These are phyloP conservation scores for Aspergillus neotritici DNA, from an alignment of 2,329 filamentous ascomycete species.

Conservation along the genomic window DNA sequence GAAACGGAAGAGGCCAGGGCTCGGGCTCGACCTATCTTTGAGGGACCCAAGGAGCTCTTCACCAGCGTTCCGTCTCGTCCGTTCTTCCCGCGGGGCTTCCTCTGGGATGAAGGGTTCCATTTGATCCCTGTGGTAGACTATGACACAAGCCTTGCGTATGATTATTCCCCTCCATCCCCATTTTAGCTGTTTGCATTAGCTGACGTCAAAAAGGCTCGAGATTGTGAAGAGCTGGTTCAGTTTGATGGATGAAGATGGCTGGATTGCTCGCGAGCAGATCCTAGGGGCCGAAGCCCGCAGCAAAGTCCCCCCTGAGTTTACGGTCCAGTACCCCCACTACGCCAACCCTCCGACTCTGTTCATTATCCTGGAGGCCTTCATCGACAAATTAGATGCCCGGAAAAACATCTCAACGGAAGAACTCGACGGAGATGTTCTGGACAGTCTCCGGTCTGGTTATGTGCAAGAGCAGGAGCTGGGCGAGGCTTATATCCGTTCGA, in stretches of 20 bases:
- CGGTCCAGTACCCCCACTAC: slow-evolving; percentile 93
- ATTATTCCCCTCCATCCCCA: slow-evolving; percentile 1
- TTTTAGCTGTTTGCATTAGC: slow-evolving; percentile 1
- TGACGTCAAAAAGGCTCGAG: slow-evolving; percentile 50
- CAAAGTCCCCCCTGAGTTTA: slow-evolving; percentile 91
- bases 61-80: slow-evolving; percentile 86
- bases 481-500: slow-evolving; percentile 63
- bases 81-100: slow-evolving; percentile 93
- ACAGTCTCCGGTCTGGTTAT: slow-evolving; percentile 57
- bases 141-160: slow-evolving; percentile 76
- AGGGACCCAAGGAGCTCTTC: slow-evolving; percentile 83
- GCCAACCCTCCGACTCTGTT: slow-evolving; percentile 95
- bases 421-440: slow-evolving; percentile 25
- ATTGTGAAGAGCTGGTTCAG: slow-evolving; percentile 95
- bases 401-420: slow-evolving; percentile 23
- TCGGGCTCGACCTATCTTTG: slow-evolving; percentile 61
- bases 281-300: slow-evolving; percentile 84
- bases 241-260: slow-evolving; percentile 92
- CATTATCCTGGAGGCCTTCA: slow-evolving; percentile 76
- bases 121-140: slow-evolving; percentile 86
- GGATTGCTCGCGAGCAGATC: slow-evolving; percentile 96
- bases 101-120: slow-evolving; percentile 98
- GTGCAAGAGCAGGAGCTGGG: slow-evolving; percentile 63
- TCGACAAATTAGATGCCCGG: slow-evolving; percentile 64
- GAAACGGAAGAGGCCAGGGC: slow-evolving; percentile 75